A percentile compares a stretch with the other conserved stretches of the same genome.
phyloP scores from a whole-genome alignment of 768 basidiomycete species.

The Lyophyllum atratum region DNA sequence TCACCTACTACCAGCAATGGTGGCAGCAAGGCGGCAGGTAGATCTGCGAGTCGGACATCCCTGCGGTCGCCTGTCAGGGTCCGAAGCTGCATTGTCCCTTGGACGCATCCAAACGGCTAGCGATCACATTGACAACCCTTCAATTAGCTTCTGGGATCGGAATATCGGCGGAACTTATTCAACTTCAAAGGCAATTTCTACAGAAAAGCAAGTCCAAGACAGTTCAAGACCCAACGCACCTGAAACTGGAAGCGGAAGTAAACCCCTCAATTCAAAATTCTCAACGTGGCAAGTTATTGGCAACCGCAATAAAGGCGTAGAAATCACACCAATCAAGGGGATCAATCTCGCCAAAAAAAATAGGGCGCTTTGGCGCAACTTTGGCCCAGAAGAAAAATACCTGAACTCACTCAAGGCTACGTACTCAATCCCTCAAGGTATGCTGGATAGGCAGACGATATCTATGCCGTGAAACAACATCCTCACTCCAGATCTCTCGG shows the following conservation, averaged over 20 bases:
- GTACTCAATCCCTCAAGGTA: background rate
- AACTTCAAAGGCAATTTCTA: background rate
- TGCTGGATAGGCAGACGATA: background rate
- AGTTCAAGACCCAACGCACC: background rate
- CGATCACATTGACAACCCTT: background rate
- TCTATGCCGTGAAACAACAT: background rate
- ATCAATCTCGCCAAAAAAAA: conserved; percentile 2
- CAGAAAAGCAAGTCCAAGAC: background rate
- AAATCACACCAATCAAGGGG: background rate
- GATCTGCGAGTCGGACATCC: background rate
- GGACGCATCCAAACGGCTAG: background rate
- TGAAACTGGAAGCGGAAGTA: background rate
- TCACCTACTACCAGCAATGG: background rate
- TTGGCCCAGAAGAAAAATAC: background rate
- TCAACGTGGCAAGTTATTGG: background rate
- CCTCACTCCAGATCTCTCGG: background rate
- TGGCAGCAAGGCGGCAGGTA: background rate
- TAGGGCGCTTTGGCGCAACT: background rate
- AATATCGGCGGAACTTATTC: background rate
- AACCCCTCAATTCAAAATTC: background rate
- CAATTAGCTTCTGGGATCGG: no score
- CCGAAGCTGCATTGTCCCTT: background rate
- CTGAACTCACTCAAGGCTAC: background rate
- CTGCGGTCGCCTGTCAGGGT: background rate
- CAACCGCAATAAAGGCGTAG: background rate